These are phyloP conservation scores for Infundibulicybe gibba DNA, from an alignment of 768 basidiomycete species.

Conservation along the genomic window DNA sequence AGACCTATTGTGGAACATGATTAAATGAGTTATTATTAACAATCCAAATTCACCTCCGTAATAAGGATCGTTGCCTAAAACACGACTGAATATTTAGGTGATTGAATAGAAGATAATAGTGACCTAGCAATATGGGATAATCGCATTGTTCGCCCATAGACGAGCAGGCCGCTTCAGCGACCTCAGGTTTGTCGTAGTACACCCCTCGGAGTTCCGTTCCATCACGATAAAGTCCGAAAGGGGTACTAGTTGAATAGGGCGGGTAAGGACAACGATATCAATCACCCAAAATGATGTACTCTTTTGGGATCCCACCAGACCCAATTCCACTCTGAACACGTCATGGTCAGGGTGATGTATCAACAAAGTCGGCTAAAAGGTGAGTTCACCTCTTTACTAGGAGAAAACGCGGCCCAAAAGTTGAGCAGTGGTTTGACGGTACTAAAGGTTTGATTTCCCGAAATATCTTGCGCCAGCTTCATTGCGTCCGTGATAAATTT, in stretches of 20 bases:
- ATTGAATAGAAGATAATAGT: constrained; percentile 5
- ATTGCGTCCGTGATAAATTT: constrained; percentile 67
- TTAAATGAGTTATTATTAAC: background rate
- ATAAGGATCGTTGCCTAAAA: constrained; percentile 67
- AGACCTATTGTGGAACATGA: constrained; percentile 40
- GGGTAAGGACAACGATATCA: background rate
- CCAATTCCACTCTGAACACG: constrained; percentile 64
- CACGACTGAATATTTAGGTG: background rate
- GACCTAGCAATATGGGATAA: constrained; percentile 74
- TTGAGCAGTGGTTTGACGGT: constrained; percentile 74
- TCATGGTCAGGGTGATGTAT: background rate
- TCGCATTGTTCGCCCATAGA: constrained; percentile 64
- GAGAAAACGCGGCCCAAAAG: constrained; percentile 78
- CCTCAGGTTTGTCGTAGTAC: constrained; percentile 64
- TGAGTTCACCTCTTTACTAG: constrained; percentile 60
- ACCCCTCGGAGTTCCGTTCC: constrained; percentile 76
- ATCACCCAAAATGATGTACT: constrained; percentile 35
- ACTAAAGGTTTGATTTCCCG: constrained; percentile 72
- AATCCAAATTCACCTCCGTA: constrained; percentile 58
- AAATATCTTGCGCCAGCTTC: constrained; percentile 65
- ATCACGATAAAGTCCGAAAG: constrained; percentile 72
- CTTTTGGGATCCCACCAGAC: constrained; percentile 60
- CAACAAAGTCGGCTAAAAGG: background rate
- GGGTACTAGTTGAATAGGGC: constrained; percentile 43
- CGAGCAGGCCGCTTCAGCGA: constrained; percentile 65